Evolutionary conservation across 768 basidiomycete genomes (phyloP).

Genomic region (Neoboletus brunneissimus): DNA sequence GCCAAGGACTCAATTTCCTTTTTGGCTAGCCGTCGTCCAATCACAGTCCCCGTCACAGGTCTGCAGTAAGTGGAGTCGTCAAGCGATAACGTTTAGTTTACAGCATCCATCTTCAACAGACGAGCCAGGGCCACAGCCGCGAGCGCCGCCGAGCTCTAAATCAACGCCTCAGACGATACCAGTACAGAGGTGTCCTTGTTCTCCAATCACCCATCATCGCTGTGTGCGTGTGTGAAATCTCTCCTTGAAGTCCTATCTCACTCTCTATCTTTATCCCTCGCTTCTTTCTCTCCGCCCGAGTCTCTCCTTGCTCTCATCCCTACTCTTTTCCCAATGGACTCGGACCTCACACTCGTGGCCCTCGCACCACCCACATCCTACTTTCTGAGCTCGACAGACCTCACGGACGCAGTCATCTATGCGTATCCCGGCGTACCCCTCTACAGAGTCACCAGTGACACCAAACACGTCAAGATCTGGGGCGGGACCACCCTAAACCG

Average conservation of each 20-base stretch:
- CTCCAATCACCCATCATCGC: neutral
- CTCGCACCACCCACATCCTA: constrained; percentile 26
- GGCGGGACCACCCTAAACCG: constrained; percentile 10
- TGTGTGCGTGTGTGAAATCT: neutral
- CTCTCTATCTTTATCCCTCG: too few relatives aligned
- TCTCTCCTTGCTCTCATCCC: neutral
- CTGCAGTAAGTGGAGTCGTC: neutral
- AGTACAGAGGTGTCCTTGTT: neutral
- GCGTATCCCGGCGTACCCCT: constrained; percentile 20
- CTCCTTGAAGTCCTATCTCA: neutral
- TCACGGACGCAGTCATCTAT: constrained; percentile 20
- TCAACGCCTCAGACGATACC: neutral
- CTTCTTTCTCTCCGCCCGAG: neutral
- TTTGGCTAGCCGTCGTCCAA: neutral
- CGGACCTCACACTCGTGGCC: constrained; percentile 27
- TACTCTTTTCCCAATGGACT: constrained; percentile 23
- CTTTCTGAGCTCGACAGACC: constrained; percentile 22
- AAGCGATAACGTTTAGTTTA: neutral
- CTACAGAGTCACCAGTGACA: constrained; percentile 24
- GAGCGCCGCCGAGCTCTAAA: neutral
- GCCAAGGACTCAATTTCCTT: too few relatives aligned
- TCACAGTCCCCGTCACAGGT: neutral
- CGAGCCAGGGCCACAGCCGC: neutral
- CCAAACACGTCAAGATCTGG: constrained; percentile 17
- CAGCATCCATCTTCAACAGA: too few relatives aligned